Evolutionary conservation across 2,329 filamentous ascomycete species (phyloP), one percentile per base, ranked within the genome.

Genomic region (Aspergillus phoenicis): DNA sequence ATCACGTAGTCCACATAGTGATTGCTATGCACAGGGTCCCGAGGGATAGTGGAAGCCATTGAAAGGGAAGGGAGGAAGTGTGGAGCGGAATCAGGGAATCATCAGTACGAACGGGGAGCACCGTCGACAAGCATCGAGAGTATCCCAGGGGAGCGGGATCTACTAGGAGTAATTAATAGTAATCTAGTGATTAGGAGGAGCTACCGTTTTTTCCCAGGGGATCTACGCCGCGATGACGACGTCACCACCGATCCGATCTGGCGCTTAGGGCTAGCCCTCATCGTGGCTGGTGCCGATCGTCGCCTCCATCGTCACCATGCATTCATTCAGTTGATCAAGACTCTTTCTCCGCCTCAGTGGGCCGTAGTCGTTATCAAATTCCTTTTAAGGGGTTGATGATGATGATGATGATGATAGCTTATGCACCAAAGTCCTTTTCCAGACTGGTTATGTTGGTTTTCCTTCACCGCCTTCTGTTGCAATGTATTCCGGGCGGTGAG

Each of bases 1-100:
- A 98, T 86, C 65, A 97, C 93, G 82, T 93, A 97, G 83, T 97
- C 93, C 64, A 97, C 92, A 66, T 91, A 82, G 74, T 88, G 82
- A 68, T 89, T 89, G 59, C 78, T 80, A 67, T 82, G 75, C 24
- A 67, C 63, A 33, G 67, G 64, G 54, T 72, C 69, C 56, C 57
- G 62, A 52, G 71, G 68, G 15, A 65, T 62, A n/a, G 66, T 52
- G 39, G 71, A 67, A 63, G 72, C 67, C 74, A 76, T 77, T 61
- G 54, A 22, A 49, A 20, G 8, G 30, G 8, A 6, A 36, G 11
- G 11, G 11, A 36, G 5, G 33, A 36, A n/a, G 22, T 52, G 38
- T 57, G 45, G 30, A 58, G 30, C 22, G 56, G 30, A 26, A 38
- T 33, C 55, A 60, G 22, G 41, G 52, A 15, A 17, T 51, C 22